Conservation (phyloP, 2,329 filamentous ascomycete genomes). For the Herpomyces periplanetae region DNA sequence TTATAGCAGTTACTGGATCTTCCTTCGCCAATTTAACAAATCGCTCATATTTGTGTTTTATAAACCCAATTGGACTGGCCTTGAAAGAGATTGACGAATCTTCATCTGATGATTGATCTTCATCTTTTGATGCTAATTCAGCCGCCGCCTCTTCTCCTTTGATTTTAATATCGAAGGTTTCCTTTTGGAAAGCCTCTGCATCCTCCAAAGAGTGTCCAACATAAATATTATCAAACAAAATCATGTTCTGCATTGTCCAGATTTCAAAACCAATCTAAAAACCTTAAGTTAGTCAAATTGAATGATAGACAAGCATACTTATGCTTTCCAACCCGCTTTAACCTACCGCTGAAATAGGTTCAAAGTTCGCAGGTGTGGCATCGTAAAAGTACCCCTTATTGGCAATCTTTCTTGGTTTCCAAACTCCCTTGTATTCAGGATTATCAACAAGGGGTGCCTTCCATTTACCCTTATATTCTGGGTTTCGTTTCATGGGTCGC, state of each 20-base stretch:
- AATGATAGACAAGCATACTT: constrained; percentile 3
- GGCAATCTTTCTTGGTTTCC: constrained; percentile 75
- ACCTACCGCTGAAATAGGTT: constrained; percentile 86
- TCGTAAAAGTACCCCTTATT: constrained; percentile 93
- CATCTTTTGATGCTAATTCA: constrained; percentile 36
- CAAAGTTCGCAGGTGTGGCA: constrained; percentile 79
- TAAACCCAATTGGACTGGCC: constrained; percentile 51
- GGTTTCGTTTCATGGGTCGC: constrained; percentile 70
- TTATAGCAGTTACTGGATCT: constrained; percentile 45
- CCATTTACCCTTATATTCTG: constrained; percentile 97
- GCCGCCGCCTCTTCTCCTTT: constrained; percentile 41
- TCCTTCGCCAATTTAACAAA: constrained; percentile 52
- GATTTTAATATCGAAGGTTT: constrained; percentile 68
- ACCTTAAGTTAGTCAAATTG: constrained; percentile 2
- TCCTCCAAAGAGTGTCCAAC: constrained; percentile 87
- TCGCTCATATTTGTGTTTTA: constrained; percentile 69
- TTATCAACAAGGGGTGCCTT: constrained; percentile 69
- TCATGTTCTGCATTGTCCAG: constrained; percentile 98
- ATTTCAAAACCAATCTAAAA: constrained; percentile 76
- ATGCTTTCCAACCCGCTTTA: not conserved
- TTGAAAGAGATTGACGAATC: constrained; percentile 42
- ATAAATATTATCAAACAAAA: constrained; percentile 99
- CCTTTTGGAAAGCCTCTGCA: constrained; percentile 47
- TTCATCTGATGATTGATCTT: constrained; percentile 13
- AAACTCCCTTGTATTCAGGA: constrained; percentile 83